phyloP scores from a whole-genome alignment of 2,329 filamentous ascomycete genomes.

The Apiospora marii region DNA sequence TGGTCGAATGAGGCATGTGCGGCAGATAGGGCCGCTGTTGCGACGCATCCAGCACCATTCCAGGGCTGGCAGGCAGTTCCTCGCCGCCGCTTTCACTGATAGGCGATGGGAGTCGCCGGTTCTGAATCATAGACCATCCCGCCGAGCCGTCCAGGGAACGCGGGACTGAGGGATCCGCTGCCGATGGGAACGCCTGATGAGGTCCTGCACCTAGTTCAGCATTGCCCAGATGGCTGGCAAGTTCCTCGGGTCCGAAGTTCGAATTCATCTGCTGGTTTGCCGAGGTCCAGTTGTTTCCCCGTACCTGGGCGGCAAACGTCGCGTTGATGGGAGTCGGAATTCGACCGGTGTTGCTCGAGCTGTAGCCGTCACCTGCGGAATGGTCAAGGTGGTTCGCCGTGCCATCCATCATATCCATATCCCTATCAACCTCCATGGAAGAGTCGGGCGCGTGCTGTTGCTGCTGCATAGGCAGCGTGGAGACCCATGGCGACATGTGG shows the following conservation, averaged over 20 bases:
- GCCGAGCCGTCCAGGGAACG: constrained; percentile 53
- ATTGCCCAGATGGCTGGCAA: constrained; percentile 32
- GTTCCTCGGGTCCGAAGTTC: constrained; percentile 48
- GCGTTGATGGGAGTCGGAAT: constrained; percentile 68
- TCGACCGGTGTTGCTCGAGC: constrained; percentile 47
- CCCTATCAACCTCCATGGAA: constrained; percentile 48
- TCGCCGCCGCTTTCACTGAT: constrained; percentile 63
- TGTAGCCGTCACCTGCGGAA: background rate
- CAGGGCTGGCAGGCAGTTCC: constrained; percentile 48
- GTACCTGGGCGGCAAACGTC: constrained; percentile 62
- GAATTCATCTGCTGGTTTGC: constrained; percentile 45
- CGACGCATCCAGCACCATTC: constrained; percentile 48
- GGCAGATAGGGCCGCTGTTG: constrained; percentile 45
- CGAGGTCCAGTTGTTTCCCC: constrained; percentile 58
- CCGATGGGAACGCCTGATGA: constrained; percentile 42
- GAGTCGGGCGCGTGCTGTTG: constrained; percentile 35
- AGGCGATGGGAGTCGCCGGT: constrained; percentile 64
- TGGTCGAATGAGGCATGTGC: constrained; percentile 44
- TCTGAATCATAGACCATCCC: constrained; percentile 62
- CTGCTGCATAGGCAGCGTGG: constrained; percentile 33
- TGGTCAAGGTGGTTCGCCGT: constrained; percentile 30
- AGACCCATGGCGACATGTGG: constrained; percentile 45
- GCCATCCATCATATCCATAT: constrained; percentile 62
- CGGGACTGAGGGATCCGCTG: constrained; percentile 54
- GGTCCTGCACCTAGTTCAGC: constrained; percentile 31